Base-by-base conservation (phyloP, 768 basidiomycete genomes). In the Bullera alba region DNA sequence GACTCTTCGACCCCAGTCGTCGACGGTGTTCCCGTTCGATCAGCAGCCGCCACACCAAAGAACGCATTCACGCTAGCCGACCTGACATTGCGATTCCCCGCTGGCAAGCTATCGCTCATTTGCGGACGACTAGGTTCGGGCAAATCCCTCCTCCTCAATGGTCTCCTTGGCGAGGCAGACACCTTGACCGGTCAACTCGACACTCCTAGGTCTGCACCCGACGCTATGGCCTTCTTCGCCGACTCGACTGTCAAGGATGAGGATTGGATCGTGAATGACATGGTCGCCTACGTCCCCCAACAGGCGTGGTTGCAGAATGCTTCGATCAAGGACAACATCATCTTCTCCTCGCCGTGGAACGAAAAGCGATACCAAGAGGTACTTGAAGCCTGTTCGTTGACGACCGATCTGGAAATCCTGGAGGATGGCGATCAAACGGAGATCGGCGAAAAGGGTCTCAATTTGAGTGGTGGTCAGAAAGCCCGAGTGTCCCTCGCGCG, bases 131-230 rank as follows among this genome's bases (percentile, higher is more conserved):
- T 93, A 8, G 90, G 67, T 3, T 85, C 85, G 16, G 90, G 91
- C 23, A 95, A 93, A 75, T 86, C 89, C 0, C 74, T 95, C 5
- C 69, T 93, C 26, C 74, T 93, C n/a, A 76, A 85, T 27, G 79
- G 85, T 79, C 79, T 95, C 34, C 78, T 96, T 3, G 91, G 91
- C 22, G 89, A 92, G 75, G 84, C 86, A 4, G 89, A 92, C 71
- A 58, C 92, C 14, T 73, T 95, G 7, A 75, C 84, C 17, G 91
- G 91, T 0, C 86, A 90, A 61, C 72, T 90, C 28, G 57, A 83
- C 7, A 87, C 87, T 60, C 90, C 91, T 10, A 79, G 87, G 21
- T 89, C 90, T 2, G 84, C 86, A 1, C 86, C 88, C 2, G 81
- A 92, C 67, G 76, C 82, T 2, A 76, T 92, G 60, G 83, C 85